Evolutionary conservation across 2,329 filamentous ascomycete genomes (phyloP), one percentile per base, ranked within the genome.

Genomic region (Teratosphaeriaceae sp.): DNA sequence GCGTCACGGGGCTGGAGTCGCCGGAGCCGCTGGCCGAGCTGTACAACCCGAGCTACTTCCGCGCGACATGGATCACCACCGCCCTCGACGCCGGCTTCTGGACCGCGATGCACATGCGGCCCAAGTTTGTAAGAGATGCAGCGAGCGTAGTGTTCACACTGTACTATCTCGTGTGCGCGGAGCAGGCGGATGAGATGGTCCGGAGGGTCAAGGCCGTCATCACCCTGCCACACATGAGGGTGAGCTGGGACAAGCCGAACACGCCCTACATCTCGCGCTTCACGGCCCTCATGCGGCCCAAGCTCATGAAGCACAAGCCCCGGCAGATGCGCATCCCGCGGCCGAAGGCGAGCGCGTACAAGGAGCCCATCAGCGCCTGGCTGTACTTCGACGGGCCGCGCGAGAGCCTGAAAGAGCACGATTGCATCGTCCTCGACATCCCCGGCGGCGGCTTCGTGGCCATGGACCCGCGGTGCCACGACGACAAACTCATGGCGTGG

Each of bases 41-140:
- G 63, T 98, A 98, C 69, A 88, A 86, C 42, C 76, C 87, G 40
- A 82, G 85, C 21, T 98, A 94, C 69, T 98, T 95, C 64, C 83
- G 92, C 38, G 92, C 92, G 43, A 98, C 92, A 61, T 98, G 92
- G 92, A 79, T 97, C 13, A 82, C 92, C 41, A 98, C 92, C 0
- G 92, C 88, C 0, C 69, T 98, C 47, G 92, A 98, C 57, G 92
- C 92, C 5, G 92, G 92, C 1, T 98, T 96, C 65, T 98, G 92
- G 92, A 95, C 88, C 0, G 92, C 92, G 24, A 98, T 98, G 92
- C 84, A 81, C 57, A 89, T 98, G 50, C 79, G 78, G 44, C 73
- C 73, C 37, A 88, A 85, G 56, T 89, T 85, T 79, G 54, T 95
- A 31, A 76, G 88, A 29, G 89, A 97, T 61, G 61, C 95, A 12